Percentiles rank a stretch among this genome's conserved stretches.
These are phyloP conservation scores for Athelia sp. DNA, from an alignment of 1,284 basidiomycete species.

Conservation along the genomic window DNA sequence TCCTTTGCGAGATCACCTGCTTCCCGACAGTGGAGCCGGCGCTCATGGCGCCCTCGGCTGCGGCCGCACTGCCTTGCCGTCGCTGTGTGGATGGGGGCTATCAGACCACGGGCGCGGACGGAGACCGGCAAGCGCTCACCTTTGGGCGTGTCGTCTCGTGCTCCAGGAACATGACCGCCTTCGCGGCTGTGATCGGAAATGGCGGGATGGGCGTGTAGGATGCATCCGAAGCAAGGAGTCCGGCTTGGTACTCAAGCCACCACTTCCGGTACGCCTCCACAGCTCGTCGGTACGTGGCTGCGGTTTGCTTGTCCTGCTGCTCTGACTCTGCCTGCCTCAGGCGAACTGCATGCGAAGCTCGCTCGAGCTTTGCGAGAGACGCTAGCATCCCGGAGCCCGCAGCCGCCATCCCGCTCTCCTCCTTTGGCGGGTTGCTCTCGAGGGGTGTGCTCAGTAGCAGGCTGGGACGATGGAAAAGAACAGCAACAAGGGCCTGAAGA, in stretches of 20 bases:
- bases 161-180: conserved; percentile 15
- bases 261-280: neutral
- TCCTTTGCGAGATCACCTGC: conserved; percentile 9
- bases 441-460: too few relatives aligned
- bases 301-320: neutral
- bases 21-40: conserved; percentile 10
- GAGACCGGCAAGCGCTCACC: conserved; percentile 6
- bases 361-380: neutral
- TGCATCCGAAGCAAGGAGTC: conserved; percentile 18
- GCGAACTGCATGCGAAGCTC: neutral
- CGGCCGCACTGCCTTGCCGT: neutral
- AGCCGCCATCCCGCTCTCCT: too few relatives aligned
- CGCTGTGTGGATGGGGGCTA: neutral
- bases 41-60: neutral
- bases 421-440: too few relatives aligned
- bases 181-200: conserved; percentile 15
- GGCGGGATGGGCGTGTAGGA: conserved; percentile 14
- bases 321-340: neutral
- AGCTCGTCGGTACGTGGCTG: neutral
- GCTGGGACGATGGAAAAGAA: too few relatives aligned
- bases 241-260: conserved; percentile 12
- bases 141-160: conserved; percentile 13
- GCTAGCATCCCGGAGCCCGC: too few relatives aligned
- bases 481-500: too few relatives aligned
- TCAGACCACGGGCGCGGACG: neutral